Evolutionary conservation across 1,139 yeast genomes (phyloP).

Genomic region (Lizanozyma gosingica): DNA sequence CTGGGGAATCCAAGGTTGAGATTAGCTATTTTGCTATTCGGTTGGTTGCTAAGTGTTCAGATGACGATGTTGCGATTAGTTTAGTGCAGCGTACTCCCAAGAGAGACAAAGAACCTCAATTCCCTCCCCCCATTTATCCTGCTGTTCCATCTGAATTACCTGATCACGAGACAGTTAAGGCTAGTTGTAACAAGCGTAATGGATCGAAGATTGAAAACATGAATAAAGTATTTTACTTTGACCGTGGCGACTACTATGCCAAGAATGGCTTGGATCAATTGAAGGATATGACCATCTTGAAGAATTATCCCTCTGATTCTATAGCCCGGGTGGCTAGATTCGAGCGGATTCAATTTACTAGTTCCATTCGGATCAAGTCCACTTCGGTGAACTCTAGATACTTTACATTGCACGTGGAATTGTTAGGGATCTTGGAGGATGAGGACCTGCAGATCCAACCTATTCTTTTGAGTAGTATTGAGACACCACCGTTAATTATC

Average conservation of each 20-base stretch:
- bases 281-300: conserved; percentile 25
- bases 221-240: conserved; percentile 43
- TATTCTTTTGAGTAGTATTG: conserved; percentile 30
- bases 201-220: conserved; percentile 41
- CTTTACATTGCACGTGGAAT: conserved; percentile 46
- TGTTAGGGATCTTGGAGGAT: conserved; percentile 41
- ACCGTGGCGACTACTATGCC: conserved; percentile 28
- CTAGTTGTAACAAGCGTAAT: conserved; percentile 53
- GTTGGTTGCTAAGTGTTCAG: conserved; percentile 47
- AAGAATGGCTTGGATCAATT: conserved; percentile 20
- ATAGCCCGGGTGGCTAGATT: conserved; percentile 56
- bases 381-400: conserved; percentile 36
- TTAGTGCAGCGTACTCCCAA: conserved; percentile 65
- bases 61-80: conserved; percentile 39
- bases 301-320: conserved; percentile 40
- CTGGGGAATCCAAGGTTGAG: conserved; percentile 14
- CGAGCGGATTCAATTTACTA: conserved; percentile 61
- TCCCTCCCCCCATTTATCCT: conserved; percentile 50
- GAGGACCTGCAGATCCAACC: conserved; percentile 33
- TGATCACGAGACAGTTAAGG: conserved; percentile 46
- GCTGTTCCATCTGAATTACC: conserved; percentile 54
- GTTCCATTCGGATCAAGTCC: conserved; percentile 48
- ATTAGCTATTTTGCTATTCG: conserved; percentile 52
- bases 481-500: conserved; percentile 56
- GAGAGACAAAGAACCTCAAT: conserved; percentile 64